These are phyloP conservation scores for Theileria luwenshuni DNA, from an alignment of 169 alveolate genomes.

Conservation along the genomic window DNA sequence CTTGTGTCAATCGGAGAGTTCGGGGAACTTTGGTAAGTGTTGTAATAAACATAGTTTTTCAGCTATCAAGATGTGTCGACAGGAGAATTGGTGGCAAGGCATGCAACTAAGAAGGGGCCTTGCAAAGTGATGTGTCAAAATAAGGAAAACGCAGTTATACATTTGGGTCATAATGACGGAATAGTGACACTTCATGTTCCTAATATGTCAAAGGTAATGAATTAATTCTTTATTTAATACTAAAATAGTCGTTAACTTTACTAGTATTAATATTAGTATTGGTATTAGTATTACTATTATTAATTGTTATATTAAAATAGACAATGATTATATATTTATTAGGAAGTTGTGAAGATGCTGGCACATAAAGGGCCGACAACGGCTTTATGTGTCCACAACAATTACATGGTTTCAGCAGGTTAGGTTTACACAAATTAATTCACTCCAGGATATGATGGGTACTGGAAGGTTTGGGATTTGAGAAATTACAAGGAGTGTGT, in stretches of 20 bases:
- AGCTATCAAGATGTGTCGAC: conserved; percentile 89
- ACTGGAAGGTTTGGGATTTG: conserved; percentile 92
- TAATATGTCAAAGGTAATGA: conserved; percentile 76
- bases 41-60: background rate
- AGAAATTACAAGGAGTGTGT: conserved; percentile 79
- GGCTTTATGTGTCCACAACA: conserved; percentile 59
- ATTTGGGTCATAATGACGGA: conserved; percentile 92
- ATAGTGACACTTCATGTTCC: conserved; percentile 94
- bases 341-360: conserved; percentile 64
- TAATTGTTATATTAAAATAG: background rate
- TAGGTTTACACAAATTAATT: background rate
- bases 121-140: conserved; percentile 88
- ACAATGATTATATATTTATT: background rate
- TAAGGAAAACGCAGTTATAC: conserved; percentile 87
- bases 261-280: too few species aligned
- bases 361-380: conserved; percentile 74
- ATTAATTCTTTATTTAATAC: background rate
- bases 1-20: conserved; percentile 88
- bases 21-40: conserved; percentile 85
- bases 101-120: conserved; percentile 88
- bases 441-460: conserved; percentile 70
- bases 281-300: background rate
- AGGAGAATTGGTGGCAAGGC: conserved; percentile 90
- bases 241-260: background rate
- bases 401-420: conserved; percentile 71